Percentiles rank a stretch among this genome's conserved stretches.
phyloP scores from a whole-genome alignment of 2,329 filamentous ascomycete genomes.

The Sporothrix humicola region DNA sequence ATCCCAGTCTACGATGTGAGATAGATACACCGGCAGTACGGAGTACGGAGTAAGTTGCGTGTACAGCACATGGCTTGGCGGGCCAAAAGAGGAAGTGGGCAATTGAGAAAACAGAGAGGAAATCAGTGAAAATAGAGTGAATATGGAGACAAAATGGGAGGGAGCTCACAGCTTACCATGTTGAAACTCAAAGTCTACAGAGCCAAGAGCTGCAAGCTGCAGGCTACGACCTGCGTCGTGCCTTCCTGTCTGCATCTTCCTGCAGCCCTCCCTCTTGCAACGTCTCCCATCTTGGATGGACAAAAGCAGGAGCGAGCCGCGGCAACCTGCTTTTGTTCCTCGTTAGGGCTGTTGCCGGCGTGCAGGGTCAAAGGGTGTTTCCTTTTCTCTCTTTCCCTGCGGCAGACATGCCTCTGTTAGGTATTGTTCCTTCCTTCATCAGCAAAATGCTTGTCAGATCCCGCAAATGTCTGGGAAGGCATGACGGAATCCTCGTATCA shows the following conservation, averaged over 20 bases:
- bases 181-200: background rate
- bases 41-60: background rate
- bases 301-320: slow-evolving; percentile 24
- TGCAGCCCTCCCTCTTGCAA: background rate
- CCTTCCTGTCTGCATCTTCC: slow-evolving; percentile 25
- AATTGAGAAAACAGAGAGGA: too few species aligned
- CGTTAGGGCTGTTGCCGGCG: slow-evolving; percentile 19
- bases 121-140: background rate
- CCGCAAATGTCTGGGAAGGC: background rate
- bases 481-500: slow-evolving; percentile 23
- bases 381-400: background rate
- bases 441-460: slow-evolving; percentile 15
- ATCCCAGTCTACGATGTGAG: background rate
- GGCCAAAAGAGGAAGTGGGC: background rate
- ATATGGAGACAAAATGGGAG: background rate
- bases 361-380: background rate
- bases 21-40: background rate
- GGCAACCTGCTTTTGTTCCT: slow-evolving; percentile 12
- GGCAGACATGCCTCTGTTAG: background rate
- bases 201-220: slow-evolving; percentile 24
- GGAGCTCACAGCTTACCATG: background rate
- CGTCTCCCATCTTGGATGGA: background rate
- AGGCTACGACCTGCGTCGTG: slow-evolving; percentile 16
- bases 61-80: slow-evolving; percentile 25
- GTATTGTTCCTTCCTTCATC: background rate